A percentile compares a stretch with the other conserved stretches of the same genome.
These are phyloP conservation scores for Oxyria digyna DNA, from an alignment of 148 eudicot genomes.

Conservation along the genomic window DNA sequence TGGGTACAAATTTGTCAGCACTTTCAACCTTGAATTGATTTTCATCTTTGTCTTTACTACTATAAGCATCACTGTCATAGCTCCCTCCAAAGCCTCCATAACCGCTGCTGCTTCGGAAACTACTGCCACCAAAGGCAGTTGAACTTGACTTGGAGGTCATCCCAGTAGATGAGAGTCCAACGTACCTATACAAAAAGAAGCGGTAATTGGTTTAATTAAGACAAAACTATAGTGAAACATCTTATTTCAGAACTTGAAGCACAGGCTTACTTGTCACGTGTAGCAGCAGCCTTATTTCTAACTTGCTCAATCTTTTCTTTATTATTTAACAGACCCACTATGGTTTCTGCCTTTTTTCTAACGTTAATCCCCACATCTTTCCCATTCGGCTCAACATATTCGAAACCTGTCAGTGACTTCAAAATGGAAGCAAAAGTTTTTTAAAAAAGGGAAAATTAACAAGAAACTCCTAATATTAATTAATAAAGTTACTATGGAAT, in stretches of 20 bases:
- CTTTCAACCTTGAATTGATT: conserved; percentile 51
- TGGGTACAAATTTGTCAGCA: conserved; percentile 43
- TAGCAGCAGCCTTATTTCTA: conserved; percentile 83
- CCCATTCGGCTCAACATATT: conserved; percentile 81
- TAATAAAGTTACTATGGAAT: conserved; percentile 1
- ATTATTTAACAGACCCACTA: conserved; percentile 71
- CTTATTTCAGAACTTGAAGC: not conserved
- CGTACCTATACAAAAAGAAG: conserved; percentile 38
- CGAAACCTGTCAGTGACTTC: conserved; percentile 76
- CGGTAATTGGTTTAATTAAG: not conserved
- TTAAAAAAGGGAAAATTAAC: conserved; percentile 2
- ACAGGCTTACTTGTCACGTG: conserved; percentile 76
- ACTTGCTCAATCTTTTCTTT: conserved; percentile 85
- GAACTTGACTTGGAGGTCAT: conserved; percentile 65
- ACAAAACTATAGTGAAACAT: not conserved
- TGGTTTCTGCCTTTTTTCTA: conserved; percentile 88
- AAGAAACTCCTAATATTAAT: not conserved
- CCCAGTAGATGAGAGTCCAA: conserved; percentile 92
- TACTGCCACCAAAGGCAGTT: conserved; percentile 46
- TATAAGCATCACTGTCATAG: conserved; percentile 43
- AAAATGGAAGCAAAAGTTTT: conserved; percentile 15
- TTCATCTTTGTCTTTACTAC: conserved; percentile 36
- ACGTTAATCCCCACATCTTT: conserved; percentile 94
- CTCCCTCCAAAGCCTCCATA: conserved; percentile 70
- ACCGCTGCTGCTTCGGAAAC: conserved; percentile 36